Base-by-base conservation (phyloP, 2,329 filamentous ascomycete genomes). In the Polytolypa hystricis region DNA sequence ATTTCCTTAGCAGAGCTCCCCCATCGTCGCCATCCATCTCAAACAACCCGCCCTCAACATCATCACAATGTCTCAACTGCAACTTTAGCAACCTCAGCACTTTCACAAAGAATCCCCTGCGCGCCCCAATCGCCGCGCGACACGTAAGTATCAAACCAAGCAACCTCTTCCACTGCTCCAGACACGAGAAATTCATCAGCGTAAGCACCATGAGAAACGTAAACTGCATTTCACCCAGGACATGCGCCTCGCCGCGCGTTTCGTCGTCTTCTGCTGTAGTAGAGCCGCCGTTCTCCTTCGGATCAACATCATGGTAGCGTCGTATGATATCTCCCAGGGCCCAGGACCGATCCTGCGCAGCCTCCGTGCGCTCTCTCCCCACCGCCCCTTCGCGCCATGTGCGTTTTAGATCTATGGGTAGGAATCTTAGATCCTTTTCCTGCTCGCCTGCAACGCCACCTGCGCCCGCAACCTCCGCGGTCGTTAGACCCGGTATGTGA, bases 151-250 rank as follows among this genome's bases (percentile, higher is more conserved):
- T 56, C 16, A 80, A 54, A 1, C 58, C 57, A 7, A 79, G 55
- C 8, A 79, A 45, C 25, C 76, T 58, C 49, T 74, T 77, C 76
- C 76, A 80, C 50, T 79, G 75, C 51, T 79, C 73, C 3, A 79
- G 57, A 47, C 75, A 79, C 2, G 74, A 77, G 50, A 72, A 77
- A 50, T 79, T 80, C 60, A 76, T 76, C 43, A 79, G 59, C 4
- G 73, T 77, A 40, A 79, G 49, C 2, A 75, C 64, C 70, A 75
- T 77, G 7, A 79, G 54, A 46, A 79, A 79, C 20, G 66, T 66
- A 47, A 79, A 75, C 45, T 79, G 73, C 37, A 79, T 48, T 47
- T 79, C 76, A 11, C 73, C 76, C 10, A 79, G 51, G 2, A 70
- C 35, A 28, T 66, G 55, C 5, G 41, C 37, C 42, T 65, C 62